Conservation (phyloP, 108 stramenopile species). For the Nitzschia sp. region DNA sequence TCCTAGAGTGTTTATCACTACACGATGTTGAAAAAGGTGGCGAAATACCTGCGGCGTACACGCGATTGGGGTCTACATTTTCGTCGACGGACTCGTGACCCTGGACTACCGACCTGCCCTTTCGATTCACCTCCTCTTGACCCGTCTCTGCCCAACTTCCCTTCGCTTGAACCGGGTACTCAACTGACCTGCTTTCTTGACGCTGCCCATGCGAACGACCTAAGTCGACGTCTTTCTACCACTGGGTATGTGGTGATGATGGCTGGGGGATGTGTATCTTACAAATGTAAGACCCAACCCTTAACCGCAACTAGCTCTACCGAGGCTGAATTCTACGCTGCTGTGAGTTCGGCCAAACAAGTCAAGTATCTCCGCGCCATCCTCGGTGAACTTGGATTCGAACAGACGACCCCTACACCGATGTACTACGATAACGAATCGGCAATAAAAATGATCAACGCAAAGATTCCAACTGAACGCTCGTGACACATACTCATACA, state of each 20-base stretch:
- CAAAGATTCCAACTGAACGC: slow-evolving; percentile 4
- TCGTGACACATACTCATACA: slow-evolving; percentile 28
- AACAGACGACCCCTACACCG: slow-evolving; percentile 28
- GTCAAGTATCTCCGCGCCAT: slow-evolving; percentile 23
- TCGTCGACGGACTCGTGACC: neutral
- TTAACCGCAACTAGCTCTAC: slow-evolving; percentile 21
- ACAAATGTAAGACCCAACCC: too few species aligned
- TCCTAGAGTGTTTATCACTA: slow-evolving; percentile 33
- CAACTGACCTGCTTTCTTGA: slow-evolving; percentile 20
- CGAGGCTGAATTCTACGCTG: too few species aligned
- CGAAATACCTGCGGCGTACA: slow-evolving; percentile 7
- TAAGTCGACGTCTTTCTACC: too few species aligned
- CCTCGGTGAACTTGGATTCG: slow-evolving; percentile 29
- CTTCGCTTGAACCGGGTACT: neutral
- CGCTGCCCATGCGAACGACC: slow-evolving; percentile 37
- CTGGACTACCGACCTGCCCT: slow-evolving; percentile 1
- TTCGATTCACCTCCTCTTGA: neutral
- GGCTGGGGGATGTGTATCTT: too few species aligned
- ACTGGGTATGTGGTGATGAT: slow-evolving; percentile 37
- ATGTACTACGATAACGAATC: slow-evolving; percentile 31
- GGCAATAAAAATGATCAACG: slow-evolving; percentile 30
- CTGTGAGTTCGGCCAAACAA: slow-evolving; percentile 18
- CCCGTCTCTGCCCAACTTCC: neutral
- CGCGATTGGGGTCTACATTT: neutral
- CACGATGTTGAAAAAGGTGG: neutral